Base-by-base conservation (phyloP, 2,329 filamentous ascomycete species). In the Colletotrichum spinosum region DNA sequence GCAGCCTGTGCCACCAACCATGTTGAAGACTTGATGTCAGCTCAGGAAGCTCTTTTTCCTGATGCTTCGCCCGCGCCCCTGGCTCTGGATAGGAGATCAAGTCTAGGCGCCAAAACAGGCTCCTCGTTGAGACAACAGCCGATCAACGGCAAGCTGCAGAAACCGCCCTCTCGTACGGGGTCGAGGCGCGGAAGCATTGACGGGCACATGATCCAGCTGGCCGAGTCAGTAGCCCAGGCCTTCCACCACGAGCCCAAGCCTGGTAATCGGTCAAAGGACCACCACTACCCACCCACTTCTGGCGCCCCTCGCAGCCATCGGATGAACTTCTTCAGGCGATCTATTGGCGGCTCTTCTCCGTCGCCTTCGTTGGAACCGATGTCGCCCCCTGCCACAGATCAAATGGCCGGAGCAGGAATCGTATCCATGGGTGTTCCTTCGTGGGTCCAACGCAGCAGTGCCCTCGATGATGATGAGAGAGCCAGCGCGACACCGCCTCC, bases 401-500 rank as follows among this genome's bases (percentile, higher is more conserved):
- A 50, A 6, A 70, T 65, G 44, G 70, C 71, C 37, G 12, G 44
- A 12, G 41, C 57, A 7, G 55, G 46, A 25, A 39, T 42, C 38
- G 44, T 37, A 45, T 57, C 70, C 0, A 77, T 80, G 55, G 81
- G 80, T 7, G 71, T 79, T 41, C 81, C 76, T 8, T 81, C 76
- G 8, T 82, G 76, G 78, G 74, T 74, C 7, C 76, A 74, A 56
- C 74, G 79, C 13, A 73, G 69, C 12, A 73, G 76, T 3, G 63
- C 74, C 0, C 62, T 69, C 0, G 81, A 81, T 1, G 81, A 84
- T 4, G 82, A 84, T 4, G 82, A 84, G 9, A 72, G 79, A 4
- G 73, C 77, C 2, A 81, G 85, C 37, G 83, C 84, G 0, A 88
- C 86, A 8, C 86, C 86, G 3, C 86, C 86, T 5, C 86, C 86